Conservation (phyloP, 2,329 filamentous ascomycete genomes). For the Colletotrichum sp. region DNA sequence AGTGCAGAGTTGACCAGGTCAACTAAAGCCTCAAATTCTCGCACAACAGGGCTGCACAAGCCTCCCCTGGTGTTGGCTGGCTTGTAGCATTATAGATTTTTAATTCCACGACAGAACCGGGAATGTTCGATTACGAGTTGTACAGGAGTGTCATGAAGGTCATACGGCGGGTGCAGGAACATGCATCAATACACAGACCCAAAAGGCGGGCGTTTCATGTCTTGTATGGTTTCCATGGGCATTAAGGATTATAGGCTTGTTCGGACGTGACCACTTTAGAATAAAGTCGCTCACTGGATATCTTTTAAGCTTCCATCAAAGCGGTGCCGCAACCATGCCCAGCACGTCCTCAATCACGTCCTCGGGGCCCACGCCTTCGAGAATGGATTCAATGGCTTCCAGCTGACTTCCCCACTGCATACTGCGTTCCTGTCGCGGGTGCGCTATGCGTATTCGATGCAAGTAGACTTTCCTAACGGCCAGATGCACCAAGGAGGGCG, state of each 20-base stretch:
- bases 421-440: slow-evolving; percentile 78
- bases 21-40: slow-evolving; percentile 46
- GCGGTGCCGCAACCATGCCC: slow-evolving; percentile 59
- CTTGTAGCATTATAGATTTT: slow-evolving; percentile 23
- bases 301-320: slow-evolving; percentile 32
- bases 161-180: slow-evolving; percentile 2
- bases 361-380: slow-evolving; percentile 67
- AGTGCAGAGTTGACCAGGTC: slow-evolving; percentile 83
- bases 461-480: slow-evolving; percentile 87
- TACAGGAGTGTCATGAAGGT: slow-evolving; percentile 1
- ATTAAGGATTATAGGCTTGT: slow-evolving; percentile 1
- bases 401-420: slow-evolving; percentile 91
- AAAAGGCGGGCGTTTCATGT: slow-evolving; percentile 15
- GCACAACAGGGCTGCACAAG: not conserved
- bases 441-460: slow-evolving; percentile 78
- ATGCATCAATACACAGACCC: slow-evolving; percentile 13
- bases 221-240: slow-evolving; percentile 3
- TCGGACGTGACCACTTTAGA: not conserved
- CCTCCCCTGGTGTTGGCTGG: slow-evolving; percentile 9
- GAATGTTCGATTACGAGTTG: slow-evolving; percentile 20
- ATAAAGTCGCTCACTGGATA: slow-evolving; percentile 2
- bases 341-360: slow-evolving; percentile 71
- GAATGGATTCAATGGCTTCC: slow-evolving; percentile 68
- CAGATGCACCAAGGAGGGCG: slow-evolving; percentile 82
- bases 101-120: slow-evolving; percentile 23